Evolutionary conservation across 768 basidiomycete species (phyloP), one percentile per base, ranked within the genome.

Genomic region (Cyathus striatus): DNA sequence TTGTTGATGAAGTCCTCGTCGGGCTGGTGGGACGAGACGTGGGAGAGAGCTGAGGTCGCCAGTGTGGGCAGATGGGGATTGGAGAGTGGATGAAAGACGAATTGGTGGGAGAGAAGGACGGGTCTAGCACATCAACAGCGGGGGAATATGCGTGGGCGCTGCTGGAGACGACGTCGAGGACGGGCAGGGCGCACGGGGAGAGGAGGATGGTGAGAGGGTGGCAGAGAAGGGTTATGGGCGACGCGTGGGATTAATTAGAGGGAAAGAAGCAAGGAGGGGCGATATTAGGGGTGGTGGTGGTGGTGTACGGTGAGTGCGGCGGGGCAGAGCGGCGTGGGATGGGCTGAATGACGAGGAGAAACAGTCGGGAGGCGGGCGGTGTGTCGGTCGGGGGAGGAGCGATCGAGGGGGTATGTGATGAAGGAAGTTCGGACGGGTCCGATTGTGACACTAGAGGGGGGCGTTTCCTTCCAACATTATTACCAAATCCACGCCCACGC

Each of bases 1-100:
- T 83, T 82, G 70, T 90, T 90, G 60, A 90, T 88, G 56, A 82
- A 81, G 65, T 86, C 87, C 77, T 90, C 88, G 78, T 81, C 83
- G 44, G 64, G 60, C 49, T 60, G 67, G 54, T 66, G 68, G 54
- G 65, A 68, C 51, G 55, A 59, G 49, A 57, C 55, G 35, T 62
- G 63, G 55, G 64, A 61, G 49, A 55, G 59, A 49, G 68, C 57
- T 45, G 70, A 65, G 59, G 71, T 61, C 64, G 76, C 77, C 77
- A 78, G 75, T 53, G 56, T 74, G 76, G 62, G 65, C 65, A 63
- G 57, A 55, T 47, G 38, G 43, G 43, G 42, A 42, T 44, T 44
- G 36, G 6, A 10, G 40, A 42, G 46, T 44, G 20, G n/a, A 30
- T 35, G n/a, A 38, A 48, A 51, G 48, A 51, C 33, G 41, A n/a